Conservation (phyloP, 2,329 filamentous ascomycete genomes). For the Cladophialophora psammophila region DNA sequence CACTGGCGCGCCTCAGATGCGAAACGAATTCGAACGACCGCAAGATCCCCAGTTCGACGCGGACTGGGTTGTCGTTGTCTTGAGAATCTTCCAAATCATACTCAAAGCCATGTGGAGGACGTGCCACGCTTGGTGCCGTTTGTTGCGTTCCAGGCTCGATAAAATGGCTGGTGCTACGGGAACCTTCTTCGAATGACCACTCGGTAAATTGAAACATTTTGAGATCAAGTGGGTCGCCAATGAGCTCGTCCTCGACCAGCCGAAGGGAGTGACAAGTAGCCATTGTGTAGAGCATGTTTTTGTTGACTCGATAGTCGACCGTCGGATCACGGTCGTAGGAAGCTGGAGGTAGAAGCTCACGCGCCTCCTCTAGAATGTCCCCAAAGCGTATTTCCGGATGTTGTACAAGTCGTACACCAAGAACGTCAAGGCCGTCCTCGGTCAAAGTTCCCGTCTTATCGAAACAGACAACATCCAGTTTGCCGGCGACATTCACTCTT, state of each 20-base stretch:
- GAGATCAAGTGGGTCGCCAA: conserved; percentile 92
- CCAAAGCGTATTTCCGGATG: conserved; percentile 68
- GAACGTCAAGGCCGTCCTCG: conserved; percentile 91
- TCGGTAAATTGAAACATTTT: conserved; percentile 99
- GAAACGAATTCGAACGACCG: conserved; percentile 95
- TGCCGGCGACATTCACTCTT: conserved; percentile 93
- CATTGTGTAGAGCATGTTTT: conserved; percentile 88
- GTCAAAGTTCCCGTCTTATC: conserved; percentile 99
- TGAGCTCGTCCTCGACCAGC: conserved; percentile 82
- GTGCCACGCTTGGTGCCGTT: conserved; percentile 80
- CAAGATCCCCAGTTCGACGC: conserved; percentile 86
- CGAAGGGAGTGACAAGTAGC: conserved; percentile 94
- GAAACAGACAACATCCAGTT: conserved; percentile 95
- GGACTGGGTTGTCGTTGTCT: conserved; percentile 42
- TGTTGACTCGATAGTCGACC: conserved; percentile 66
- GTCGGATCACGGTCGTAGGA: conserved; percentile 66
- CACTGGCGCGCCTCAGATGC: conserved; percentile 87
- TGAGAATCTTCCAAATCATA: conserved; percentile 61
- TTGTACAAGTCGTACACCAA: conserved; percentile 83
- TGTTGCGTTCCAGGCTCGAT: conserved; percentile 78
- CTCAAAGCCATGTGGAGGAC: conserved; percentile 72
- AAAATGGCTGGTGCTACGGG: conserved; percentile 68
- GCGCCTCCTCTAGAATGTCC: conserved; percentile 73
- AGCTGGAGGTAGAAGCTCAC: conserved; percentile 64
- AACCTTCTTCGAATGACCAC: conserved; percentile 91